Conservation (phyloP, 495 filamentous ascomycete species). For the Rostrohypoxylon terebratum region DNA sequence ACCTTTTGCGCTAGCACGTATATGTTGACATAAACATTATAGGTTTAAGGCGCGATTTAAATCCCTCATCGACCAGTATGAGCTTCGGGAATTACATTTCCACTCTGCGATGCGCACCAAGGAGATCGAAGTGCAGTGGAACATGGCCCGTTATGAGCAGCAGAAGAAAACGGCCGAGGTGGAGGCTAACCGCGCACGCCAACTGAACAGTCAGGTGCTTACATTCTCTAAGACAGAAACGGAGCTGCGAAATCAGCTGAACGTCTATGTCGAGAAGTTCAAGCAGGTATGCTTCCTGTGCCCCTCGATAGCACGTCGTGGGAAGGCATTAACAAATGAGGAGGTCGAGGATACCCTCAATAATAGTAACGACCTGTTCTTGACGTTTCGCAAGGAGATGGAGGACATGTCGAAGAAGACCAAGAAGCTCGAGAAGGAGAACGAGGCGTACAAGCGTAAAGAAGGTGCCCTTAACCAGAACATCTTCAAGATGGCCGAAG, state of each 20-base stretch:
- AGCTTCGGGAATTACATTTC: constrained; percentile 92
- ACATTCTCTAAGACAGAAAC: constrained; percentile 97
- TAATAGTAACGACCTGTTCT: constrained; percentile 97
- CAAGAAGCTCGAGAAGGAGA: constrained; percentile 96
- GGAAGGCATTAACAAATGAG: constrained; percentile 51
- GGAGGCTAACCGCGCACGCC: constrained; percentile 80
- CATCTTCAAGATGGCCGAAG: constrained; percentile 98
- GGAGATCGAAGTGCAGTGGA: constrained; percentile 94
- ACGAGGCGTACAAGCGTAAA: constrained; percentile 88
- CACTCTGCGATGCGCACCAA: constrained; percentile 89
- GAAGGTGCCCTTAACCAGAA: constrained; percentile 94
- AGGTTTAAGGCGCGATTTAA: constrained; percentile 93
- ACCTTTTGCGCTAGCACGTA: background rate
- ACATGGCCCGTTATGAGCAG: constrained; percentile 85
- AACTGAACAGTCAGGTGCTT: constrained; percentile 88
- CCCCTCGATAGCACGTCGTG: constrained; percentile 44
- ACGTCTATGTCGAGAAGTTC: constrained; percentile 99
- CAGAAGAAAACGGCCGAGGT: constrained; percentile 87
- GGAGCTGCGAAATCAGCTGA: constrained; percentile 92
- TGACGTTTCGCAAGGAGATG: constrained; percentile 99
- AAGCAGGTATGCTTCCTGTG: constrained; percentile 82
- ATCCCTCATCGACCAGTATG: constrained; percentile 93
- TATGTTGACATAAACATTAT: constrained; percentile 47
- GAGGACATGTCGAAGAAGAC: constrained; percentile 99
- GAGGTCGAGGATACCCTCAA: constrained; percentile 99